Evolutionary conservation across 164 flowering plant genomes (phyloP).

Genomic region (Vitis amurensis): DNA sequence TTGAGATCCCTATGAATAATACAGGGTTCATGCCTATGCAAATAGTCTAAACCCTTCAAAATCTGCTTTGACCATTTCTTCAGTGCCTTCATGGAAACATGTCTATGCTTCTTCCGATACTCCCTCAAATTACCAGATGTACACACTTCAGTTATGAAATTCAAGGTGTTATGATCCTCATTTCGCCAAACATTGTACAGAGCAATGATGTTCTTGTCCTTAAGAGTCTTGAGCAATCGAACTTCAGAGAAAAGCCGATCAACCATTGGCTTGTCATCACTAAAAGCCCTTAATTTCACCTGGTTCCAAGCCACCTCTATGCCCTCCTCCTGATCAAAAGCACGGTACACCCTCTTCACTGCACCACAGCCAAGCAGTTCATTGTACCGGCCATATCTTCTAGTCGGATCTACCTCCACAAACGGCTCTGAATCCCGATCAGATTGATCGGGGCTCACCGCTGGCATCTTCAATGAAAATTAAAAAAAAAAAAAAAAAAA

Average conservation of each 20-base stretch:
- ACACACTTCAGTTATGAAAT: slow-evolving; percentile 82
- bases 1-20: slow-evolving; percentile 82
- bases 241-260: slow-evolving; percentile 52
- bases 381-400: slow-evolving; percentile 56
- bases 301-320: slow-evolving; percentile 82
- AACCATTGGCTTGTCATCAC: slow-evolving; percentile 30
- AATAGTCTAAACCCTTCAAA: slow-evolving; percentile 60
- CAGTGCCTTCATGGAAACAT: slow-evolving; percentile 67
- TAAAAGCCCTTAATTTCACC: slow-evolving; percentile 40
- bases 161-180: slow-evolving; percentile 34
- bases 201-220: slow-evolving; percentile 42
- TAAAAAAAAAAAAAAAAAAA: neutral
- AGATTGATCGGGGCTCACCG: slow-evolving; percentile 6
- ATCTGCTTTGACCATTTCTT: slow-evolving; percentile 87
- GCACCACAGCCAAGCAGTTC: slow-evolving; percentile 62
- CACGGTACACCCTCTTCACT: slow-evolving; percentile 65
- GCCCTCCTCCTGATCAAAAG: slow-evolving; percentile 72
- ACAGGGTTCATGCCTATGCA: slow-evolving; percentile 75
- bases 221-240: slow-evolving; percentile 33
- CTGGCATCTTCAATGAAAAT: slow-evolving; percentile 22
- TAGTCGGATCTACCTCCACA: slow-evolving; percentile 58
- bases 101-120: slow-evolving; percentile 68
- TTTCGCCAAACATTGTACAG: slow-evolving; percentile 53
- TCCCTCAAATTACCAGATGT: slow-evolving; percentile 79
- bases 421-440: slow-evolving; percentile 53